Evolutionary conservation across 306 rosid species (phyloP).

Genomic region (Hylodesmum podocarpum): DNA sequence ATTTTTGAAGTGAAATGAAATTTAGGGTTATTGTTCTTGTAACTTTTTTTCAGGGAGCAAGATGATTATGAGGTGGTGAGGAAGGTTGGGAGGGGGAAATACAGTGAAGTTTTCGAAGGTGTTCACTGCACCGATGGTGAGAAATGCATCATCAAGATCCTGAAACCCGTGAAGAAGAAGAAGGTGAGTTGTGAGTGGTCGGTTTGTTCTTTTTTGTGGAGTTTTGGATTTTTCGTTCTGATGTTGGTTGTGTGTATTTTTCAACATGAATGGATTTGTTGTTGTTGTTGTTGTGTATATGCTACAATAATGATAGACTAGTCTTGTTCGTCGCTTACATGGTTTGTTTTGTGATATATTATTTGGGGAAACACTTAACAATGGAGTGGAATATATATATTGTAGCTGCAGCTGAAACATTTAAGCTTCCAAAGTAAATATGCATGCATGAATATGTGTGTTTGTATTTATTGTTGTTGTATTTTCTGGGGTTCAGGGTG

Average conservation of each 20-base stretch:
- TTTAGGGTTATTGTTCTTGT: constrained; percentile 18
- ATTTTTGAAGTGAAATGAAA: background rate
- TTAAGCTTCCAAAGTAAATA: background rate
- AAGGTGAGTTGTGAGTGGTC: constrained; percentile 47
- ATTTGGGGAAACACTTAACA: background rate
- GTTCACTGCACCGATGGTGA: constrained; percentile 82
- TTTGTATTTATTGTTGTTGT: background rate
- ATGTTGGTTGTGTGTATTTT: background rate
- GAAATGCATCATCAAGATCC: constrained; percentile 83
- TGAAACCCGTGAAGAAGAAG: constrained; percentile 95
- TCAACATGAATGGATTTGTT: background rate
- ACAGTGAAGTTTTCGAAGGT: constrained; percentile 96
- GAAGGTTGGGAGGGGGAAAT: constrained; percentile 95
- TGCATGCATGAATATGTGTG: background rate
- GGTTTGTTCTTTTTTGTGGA: background rate
- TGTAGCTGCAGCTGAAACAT: background rate
- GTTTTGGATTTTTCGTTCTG: background rate
- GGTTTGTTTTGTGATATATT: background rate
- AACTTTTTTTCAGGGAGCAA: constrained; percentile 61
- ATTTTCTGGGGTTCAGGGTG: background rate
- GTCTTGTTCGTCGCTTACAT: background rate
- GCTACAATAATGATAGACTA: background rate
- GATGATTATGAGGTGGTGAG: constrained; percentile 95
- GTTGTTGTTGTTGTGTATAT: background rate
- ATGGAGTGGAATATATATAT: background rate